Evolutionary conservation across 805 yeast genomes (phyloP).

Genomic region (Lipomyces sp.): DNA sequence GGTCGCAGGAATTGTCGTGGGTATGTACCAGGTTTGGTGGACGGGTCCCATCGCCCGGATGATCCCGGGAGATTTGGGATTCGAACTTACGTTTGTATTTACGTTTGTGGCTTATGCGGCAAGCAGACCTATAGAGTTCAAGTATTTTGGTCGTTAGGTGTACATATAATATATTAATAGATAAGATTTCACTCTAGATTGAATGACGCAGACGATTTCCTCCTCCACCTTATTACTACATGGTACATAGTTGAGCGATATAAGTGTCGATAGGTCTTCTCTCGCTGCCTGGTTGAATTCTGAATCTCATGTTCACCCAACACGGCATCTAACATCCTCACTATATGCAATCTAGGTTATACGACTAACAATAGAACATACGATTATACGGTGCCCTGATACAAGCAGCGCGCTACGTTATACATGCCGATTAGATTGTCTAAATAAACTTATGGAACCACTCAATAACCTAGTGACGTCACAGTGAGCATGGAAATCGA

Average conservation of each 20-base stretch:
- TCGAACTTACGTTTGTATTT: conserved; percentile 72
- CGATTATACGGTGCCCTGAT: conserved; percentile 14
- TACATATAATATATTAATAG: too few species aligned
- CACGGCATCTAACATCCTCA: too few species aligned
- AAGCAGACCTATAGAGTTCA: conserved; percentile 67
- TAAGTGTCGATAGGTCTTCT: too few species aligned
- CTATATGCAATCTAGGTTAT: too few species aligned
- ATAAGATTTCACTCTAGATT: neutral
- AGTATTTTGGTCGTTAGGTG: conserved; percentile 53
- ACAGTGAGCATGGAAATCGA: neutral
- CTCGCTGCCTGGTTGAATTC: too few species aligned
- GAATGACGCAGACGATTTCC: too few species aligned
- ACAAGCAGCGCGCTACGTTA: too few species aligned
- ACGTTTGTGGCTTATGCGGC: conserved; percentile 64
- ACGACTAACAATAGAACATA: too few species aligned
- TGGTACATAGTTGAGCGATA: too few species aligned
- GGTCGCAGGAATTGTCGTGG: conserved; percentile 80
- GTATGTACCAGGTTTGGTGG: conserved; percentile 89
- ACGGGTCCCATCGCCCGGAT: conserved; percentile 65
- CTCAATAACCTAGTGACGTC: neutral
- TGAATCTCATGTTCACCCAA: too few species aligned
- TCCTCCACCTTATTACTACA: too few species aligned
- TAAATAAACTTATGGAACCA: conserved; percentile 2
- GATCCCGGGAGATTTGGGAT: conserved; percentile 83
- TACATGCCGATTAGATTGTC: neutral